These are phyloP conservation scores for Micractinium conductrix DNA, from an alignment of 139 green algal species.

Conservation along the genomic window DNA sequence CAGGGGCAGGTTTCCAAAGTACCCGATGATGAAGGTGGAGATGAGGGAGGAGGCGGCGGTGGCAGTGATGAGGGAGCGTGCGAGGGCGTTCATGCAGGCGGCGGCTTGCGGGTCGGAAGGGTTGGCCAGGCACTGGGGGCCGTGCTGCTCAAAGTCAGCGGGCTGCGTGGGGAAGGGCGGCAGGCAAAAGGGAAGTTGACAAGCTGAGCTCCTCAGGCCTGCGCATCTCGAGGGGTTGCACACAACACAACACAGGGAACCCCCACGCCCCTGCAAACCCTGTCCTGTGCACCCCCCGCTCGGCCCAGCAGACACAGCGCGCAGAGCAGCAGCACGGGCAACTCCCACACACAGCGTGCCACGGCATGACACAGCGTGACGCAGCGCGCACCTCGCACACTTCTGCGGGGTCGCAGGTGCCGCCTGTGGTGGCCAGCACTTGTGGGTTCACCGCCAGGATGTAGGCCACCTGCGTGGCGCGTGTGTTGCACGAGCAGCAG, in stretches of 20 bases:
- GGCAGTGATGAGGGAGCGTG: slow-evolving; percentile 68
- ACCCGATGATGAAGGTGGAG: slow-evolving; percentile 77
- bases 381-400: slow-evolving; percentile 50
- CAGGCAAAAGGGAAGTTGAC: neutral
- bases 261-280: too few relatives aligned
- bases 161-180: neutral
- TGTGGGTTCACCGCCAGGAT: slow-evolving; percentile 79
- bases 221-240: too few relatives aligned
- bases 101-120: slow-evolving; percentile 4
- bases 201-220: too few relatives aligned
- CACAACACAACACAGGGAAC: too few relatives aligned
- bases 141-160: neutral
- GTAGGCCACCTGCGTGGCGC: slow-evolving; percentile 71
- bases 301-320: neutral
- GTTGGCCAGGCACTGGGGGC: slow-evolving; percentile 36
- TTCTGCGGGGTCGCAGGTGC: slow-evolving; percentile 59
- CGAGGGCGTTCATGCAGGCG: slow-evolving; percentile 38
- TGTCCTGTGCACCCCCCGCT: too few relatives aligned
- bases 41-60: slow-evolving; percentile 74
- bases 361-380: too few relatives aligned
- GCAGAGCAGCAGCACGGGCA: neutral
- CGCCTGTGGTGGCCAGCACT: slow-evolving; percentile 76
- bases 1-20: slow-evolving; percentile 78
- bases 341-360: slow-evolving; percentile 47
- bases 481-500: too few relatives aligned